Evolutionary conservation across 2,329 filamentous ascomycete genomes (phyloP).

Genomic region (Monilinia laxa): DNA sequence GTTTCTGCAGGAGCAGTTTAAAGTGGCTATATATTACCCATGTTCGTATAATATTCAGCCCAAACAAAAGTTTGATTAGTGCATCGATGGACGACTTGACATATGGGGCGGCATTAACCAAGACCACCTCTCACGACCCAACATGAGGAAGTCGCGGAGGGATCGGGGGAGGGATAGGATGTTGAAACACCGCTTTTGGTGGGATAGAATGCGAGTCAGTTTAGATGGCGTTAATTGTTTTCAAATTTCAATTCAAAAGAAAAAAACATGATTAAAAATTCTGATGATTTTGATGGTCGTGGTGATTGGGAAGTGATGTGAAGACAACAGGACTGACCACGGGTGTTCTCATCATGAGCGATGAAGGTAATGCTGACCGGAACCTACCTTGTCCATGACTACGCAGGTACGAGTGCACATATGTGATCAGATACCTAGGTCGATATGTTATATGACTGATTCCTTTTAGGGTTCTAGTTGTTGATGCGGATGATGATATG

Average conservation of each 20-base stretch:
- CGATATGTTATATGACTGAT: too few relatives aligned
- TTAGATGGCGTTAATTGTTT: conserved; percentile 33
- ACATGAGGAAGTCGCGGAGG: conserved; percentile 22
- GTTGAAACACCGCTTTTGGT: conserved; percentile 19
- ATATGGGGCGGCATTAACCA: conserved; percentile 1
- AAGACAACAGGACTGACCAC: background rate
- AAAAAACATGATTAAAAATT: conserved; percentile 4
- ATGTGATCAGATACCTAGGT: too few relatives aligned
- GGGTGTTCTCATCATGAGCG: background rate
- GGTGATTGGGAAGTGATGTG: background rate
- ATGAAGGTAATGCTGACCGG: background rate
- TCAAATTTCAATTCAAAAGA: background rate
- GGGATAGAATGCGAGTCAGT: conserved; percentile 35
- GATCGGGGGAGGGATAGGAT: conserved; percentile 24
- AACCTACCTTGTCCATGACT: too few relatives aligned
- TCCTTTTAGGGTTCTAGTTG: too few relatives aligned
- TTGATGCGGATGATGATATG: too few relatives aligned
- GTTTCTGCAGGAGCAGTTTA: conserved; percentile 82
- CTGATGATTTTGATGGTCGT: background rate
- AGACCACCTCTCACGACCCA: conserved; percentile 2
- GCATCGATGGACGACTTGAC: conserved; percentile 14
- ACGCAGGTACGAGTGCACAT: background rate
- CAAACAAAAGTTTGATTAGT: conserved; percentile 23
- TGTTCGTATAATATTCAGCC: conserved; percentile 2
- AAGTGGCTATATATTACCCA: conserved; percentile 34